Percentiles rank a stretch among this genome's conserved stretches.
These are phyloP conservation scores for Macrophomina pseudophaseolina DNA, from an alignment of 2,329 filamentous ascomycete genomes.

Conservation along the genomic window DNA sequence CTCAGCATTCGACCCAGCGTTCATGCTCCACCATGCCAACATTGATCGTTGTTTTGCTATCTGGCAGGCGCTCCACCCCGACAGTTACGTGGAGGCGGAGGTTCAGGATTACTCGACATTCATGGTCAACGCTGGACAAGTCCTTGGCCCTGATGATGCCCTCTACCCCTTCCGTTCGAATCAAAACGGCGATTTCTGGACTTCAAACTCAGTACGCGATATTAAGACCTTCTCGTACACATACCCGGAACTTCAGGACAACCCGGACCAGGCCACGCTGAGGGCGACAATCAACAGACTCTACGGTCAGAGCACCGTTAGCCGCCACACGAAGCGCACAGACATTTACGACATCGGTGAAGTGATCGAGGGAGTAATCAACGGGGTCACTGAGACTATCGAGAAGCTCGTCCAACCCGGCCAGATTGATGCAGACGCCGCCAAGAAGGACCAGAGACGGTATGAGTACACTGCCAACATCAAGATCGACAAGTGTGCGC, in stretches of 20 bases:
- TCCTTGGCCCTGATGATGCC: constrained; percentile 57
- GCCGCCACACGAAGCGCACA: constrained; percentile 31
- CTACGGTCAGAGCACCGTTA: constrained; percentile 56
- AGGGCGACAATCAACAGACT: constrained; percentile 64
- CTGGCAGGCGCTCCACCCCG: constrained; percentile 76
- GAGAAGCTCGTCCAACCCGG: constrained; percentile 26
- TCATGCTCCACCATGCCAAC: constrained; percentile 77
- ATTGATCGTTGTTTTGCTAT: constrained; percentile 77
- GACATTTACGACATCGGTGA: neutral
- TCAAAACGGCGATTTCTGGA: constrained; percentile 68
- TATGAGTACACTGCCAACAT: constrained; percentile 73
- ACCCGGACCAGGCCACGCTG: constrained; percentile 40
- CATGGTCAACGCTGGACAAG: constrained; percentile 60
- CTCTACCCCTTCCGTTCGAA: constrained; percentile 71
- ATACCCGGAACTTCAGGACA: constrained; percentile 68
- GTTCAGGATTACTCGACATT: constrained; percentile 62
- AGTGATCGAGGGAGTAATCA: neutral
- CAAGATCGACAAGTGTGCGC: constrained; percentile 62
- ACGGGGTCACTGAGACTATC: constrained; percentile 27
- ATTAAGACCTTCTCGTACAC: constrained; percentile 72
- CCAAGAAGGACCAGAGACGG: constrained; percentile 47
- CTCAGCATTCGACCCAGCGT: constrained; percentile 79
- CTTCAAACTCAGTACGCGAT: constrained; percentile 64
- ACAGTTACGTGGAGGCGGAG: constrained; percentile 67
- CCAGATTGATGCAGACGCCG: constrained; percentile 35